Percentiles rank a stretch among this genome's conserved stretches.
Conservation (phyloP, 495 filamentous ascomycete species). For the Penicillium roqueforti region DNA sequence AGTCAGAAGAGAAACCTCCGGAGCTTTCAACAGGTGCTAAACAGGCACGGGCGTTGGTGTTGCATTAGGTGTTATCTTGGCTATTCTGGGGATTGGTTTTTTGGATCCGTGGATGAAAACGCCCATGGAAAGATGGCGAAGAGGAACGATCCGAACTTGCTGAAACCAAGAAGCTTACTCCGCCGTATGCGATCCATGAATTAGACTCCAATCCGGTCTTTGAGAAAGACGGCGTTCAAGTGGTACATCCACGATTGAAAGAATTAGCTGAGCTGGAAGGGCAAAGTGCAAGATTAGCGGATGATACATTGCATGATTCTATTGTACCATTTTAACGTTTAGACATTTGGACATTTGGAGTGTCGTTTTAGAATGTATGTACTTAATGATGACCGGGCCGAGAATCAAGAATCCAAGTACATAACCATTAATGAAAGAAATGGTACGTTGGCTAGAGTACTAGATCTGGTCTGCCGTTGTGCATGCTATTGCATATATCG, state of each 20-base stretch:
- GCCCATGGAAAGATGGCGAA: not conserved
- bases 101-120: not conserved
- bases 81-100: not conserved
- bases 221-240: no score
- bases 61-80: not conserved
- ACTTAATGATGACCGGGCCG: not conserved
- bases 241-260: not conserved
- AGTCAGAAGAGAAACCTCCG: not conserved
- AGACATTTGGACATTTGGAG: not conserved
- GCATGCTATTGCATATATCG: not conserved
- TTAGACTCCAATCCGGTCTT: not conserved
- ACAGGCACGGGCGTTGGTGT: not conserved
- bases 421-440: not conserved
- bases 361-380: not conserved
- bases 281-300: not conserved
- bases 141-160: not conserved
- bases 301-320: not conserved
- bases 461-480: not conserved
- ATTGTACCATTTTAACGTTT: not conserved
- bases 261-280: not conserved
- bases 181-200: not conserved
- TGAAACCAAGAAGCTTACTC: not conserved
- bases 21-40: not conserved
- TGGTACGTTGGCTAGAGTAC: not conserved
- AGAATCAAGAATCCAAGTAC: not conserved